A percentile compares a stretch with the other conserved stretches of the same genome.
Evolutionary conservation across 768 basidiomycete species (phyloP).

Genomic region (Hypsizygus marmoreus): DNA sequence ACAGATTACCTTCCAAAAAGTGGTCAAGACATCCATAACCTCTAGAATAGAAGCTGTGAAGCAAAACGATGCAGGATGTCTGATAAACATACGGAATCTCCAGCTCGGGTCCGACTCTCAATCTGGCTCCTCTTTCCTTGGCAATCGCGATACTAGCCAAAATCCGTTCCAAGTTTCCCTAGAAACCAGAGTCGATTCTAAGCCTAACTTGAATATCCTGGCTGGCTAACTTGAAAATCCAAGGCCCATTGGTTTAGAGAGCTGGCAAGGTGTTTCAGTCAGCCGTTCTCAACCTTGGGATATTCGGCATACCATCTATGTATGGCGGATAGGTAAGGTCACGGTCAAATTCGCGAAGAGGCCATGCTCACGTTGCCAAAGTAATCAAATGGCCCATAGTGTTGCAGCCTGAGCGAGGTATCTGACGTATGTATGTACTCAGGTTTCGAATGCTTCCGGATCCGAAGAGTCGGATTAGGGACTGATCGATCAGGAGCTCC

Average conservation of each 20-base stretch:
- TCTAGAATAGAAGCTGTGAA: conserved; percentile 37
- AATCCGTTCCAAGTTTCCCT: conserved; percentile 96
- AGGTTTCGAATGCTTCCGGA: too few relatives aligned
- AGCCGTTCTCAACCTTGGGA: conserved; percentile 1
- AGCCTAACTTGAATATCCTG: neutral
- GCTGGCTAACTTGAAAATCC: conserved; percentile 76
- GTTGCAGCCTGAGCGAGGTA: neutral
- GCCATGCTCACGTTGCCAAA: conserved; percentile 72
- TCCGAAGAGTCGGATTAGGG: too few relatives aligned
- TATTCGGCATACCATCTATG: conserved; percentile 17
- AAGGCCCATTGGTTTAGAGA: conserved; percentile 97
- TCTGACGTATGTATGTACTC: too few relatives aligned
- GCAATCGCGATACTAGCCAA: conserved; percentile 85
- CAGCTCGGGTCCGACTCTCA: conserved; percentile 95
- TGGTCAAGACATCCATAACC: conserved; percentile 99
- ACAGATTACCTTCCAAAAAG: conserved; percentile 82
- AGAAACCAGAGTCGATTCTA: neutral
- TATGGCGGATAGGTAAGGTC: neutral
- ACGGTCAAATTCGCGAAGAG: neutral
- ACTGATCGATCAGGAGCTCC: too few relatives aligned
- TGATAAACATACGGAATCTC: conserved; percentile 78
- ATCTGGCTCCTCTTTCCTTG: conserved; percentile 82
- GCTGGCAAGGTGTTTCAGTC: conserved; percentile 40
- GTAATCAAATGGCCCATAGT: conserved; percentile 88
- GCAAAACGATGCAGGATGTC: neutral